phyloP scores from a whole-genome alignment of 2,329 filamentous ascomycete species.

The Colletotrichum graminicola region DNA sequence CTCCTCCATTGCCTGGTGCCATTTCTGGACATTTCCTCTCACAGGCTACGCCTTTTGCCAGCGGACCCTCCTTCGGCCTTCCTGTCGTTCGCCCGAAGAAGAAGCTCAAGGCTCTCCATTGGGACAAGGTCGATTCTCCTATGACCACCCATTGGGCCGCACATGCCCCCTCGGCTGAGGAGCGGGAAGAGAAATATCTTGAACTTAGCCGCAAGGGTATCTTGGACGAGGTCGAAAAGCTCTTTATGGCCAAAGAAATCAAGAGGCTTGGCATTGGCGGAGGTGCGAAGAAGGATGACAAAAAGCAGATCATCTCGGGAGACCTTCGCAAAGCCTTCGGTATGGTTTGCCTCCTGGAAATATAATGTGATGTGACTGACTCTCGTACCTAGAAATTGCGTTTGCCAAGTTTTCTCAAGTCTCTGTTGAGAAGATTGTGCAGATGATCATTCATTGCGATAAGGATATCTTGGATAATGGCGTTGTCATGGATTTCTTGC shows the following conservation, averaged over 20 bases:
- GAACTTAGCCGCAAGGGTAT: slow-evolving; percentile 96
- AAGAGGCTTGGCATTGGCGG: slow-evolving; percentile 81
- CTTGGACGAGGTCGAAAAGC: slow-evolving; percentile 94
- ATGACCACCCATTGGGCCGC: slow-evolving; percentile 93
- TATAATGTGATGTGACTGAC: not conserved
- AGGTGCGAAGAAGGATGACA: slow-evolving; percentile 84
- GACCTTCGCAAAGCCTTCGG: slow-evolving; percentile 90
- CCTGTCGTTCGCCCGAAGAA: slow-evolving; percentile 93
- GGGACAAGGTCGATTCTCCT: slow-evolving; percentile 97
- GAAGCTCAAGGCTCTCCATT: slow-evolving; percentile 99
- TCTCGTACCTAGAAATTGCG: slow-evolving; percentile 74
- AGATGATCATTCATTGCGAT: slow-evolving; percentile 97
- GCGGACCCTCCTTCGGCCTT: slow-evolving; percentile 72
- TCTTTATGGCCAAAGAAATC: slow-evolving; percentile 97
- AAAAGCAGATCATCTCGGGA: slow-evolving; percentile 95
- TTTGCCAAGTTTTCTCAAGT: slow-evolving; percentile 92
- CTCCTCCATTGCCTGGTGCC: slow-evolving; percentile 67
- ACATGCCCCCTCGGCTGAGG: slow-evolving; percentile 86
- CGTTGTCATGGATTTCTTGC: slow-evolving; percentile 96
- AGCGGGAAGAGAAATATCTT: slow-evolving; percentile 94
- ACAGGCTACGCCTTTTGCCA: slow-evolving; percentile 66
- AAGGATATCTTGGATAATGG: slow-evolving; percentile 86
- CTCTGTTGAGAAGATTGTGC: slow-evolving; percentile 85
- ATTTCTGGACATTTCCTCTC: slow-evolving; percentile 83
- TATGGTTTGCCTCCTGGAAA: slow-evolving; percentile 54